Base-by-base conservation (phyloP, 345 rosid species). In the Gossypium turneri region DNA sequence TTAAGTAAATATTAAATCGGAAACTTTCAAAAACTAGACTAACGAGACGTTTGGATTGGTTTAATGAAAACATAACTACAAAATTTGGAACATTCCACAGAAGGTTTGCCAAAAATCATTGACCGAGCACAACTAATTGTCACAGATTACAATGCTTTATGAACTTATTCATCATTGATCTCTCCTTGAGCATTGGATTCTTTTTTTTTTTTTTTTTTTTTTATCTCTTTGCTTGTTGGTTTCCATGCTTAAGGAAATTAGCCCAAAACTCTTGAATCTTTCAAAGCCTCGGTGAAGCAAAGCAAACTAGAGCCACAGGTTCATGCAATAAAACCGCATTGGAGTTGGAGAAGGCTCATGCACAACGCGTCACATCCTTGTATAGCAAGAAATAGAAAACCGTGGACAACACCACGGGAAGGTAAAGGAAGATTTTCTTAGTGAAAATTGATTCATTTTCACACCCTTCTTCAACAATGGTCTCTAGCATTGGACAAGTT, bases 381-480 rank as follows among this genome's bases (percentile, higher is more conserved):
- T 69, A 55, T 27, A 81, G 55, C 58, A 84, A 80, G 77, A 87
- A 77, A 78, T 76, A 83, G 58, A 81, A 25, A 50, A 72, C 72
- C 79, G 78, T 70, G 15, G 88, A 84, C 67, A 87, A 53, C 27
- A 78, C 65, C 44, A 81, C 19, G 55, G 88, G 90, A 61, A 85
- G 86, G 84, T 81, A 61, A 57, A 83, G 70, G 15, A 81, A 78
- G 48, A 81, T 48, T 59, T 78, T 63, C 48, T 84, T 84, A 0
- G 81, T 81, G 4, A 74, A 75, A 45, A 73, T 61, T 41, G 53
- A 44, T 70, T 45, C 45, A 50, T 72, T 44, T 68, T 77, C 38
- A 62, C 77, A 75, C 47, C 82, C 82, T 63, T 87, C 87, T 81
- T 87, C 87, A 29, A 74, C 47, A 76, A 85, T 87, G 6, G 91